phyloP scores from a whole-genome alignment of 768 basidiomycete genomes.

The Lentinula guzmanii region DNA sequence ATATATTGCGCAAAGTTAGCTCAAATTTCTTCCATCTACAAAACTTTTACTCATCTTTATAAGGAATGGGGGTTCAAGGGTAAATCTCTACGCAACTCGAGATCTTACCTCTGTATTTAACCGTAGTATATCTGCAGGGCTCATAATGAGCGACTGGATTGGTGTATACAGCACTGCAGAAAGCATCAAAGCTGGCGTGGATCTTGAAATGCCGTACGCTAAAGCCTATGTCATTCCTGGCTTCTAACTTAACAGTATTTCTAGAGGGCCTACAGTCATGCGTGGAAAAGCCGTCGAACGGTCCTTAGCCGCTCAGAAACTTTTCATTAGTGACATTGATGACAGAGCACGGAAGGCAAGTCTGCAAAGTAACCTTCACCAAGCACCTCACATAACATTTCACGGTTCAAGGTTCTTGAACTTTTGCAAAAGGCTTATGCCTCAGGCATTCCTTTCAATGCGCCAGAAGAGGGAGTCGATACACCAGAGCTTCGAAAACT shows the following conservation, averaged over 20 bases:
- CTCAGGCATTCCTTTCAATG: conserved; percentile 52
- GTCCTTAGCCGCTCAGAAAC: conserved; percentile 34
- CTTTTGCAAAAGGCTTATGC: conserved; percentile 39
- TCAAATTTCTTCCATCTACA: not conserved
- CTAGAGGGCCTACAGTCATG: conserved; percentile 41
- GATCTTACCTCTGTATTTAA: not conserved
- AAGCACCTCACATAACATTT: not conserved
- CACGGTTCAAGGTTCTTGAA: conserved; percentile 33
- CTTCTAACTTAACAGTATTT: conserved; percentile 29
- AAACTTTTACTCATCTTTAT: not conserved
- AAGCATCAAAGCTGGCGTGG: conserved; percentile 56
- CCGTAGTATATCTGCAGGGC: conserved; percentile 17
- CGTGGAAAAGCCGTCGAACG: conserved; percentile 38
- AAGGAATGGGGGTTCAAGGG: conserved; percentile 60
- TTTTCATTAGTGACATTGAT: conserved; percentile 35
- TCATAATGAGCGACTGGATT: conserved; percentile 59
- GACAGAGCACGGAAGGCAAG: conserved; percentile 28
- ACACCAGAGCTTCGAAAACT: conserved; percentile 40
- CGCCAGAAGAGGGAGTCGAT: conserved; percentile 37
- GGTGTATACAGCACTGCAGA: conserved; percentile 42
- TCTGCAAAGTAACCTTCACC: not conserved
- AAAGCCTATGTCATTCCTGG: conserved; percentile 18
- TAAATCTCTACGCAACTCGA: not conserved
- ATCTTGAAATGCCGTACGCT: conserved; percentile 57
- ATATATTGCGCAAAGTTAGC: conserved; percentile 43